Percentiles rank a stretch among this genome's conserved stretches.
Evolutionary conservation across 805 yeast species (phyloP).

Genomic region (Starmerella lactis-condensi): DNA sequence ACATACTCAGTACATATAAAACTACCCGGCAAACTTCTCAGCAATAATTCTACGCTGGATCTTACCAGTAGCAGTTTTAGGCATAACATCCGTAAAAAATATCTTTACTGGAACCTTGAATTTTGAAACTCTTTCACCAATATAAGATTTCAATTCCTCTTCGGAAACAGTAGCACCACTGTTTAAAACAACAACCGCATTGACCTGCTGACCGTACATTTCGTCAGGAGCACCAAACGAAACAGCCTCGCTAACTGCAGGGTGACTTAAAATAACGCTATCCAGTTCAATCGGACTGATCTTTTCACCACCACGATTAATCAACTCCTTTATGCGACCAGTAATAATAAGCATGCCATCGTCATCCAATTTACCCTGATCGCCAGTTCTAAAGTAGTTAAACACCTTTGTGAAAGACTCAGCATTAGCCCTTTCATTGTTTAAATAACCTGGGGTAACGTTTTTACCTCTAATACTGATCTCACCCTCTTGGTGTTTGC

Average conservation of each 20-base stretch:
- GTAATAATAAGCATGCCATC: conserved; percentile 45
- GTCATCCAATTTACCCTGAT: conserved; percentile 44
- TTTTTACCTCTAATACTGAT: conserved; percentile 49
- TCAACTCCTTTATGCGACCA: conserved; percentile 56
- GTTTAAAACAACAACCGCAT: conserved; percentile 48
- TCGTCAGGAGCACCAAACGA: conserved; percentile 49
- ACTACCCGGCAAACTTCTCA: conserved; percentile 22
- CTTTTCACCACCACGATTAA: conserved; percentile 64
- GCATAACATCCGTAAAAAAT: conserved; percentile 41
- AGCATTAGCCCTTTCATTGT: conserved; percentile 51
- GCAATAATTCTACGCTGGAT: conserved; percentile 52
- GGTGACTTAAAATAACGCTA: conserved; percentile 38
- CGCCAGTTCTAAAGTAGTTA: conserved; percentile 56
- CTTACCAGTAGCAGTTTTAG: conserved; percentile 65
- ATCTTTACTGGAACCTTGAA: conserved; percentile 45
- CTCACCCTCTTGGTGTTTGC: conserved; percentile 45
- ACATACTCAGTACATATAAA: not conserved
- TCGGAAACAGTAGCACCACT: conserved; percentile 23
- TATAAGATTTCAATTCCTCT: conserved; percentile 30
- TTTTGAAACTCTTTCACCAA: conserved; percentile 31
- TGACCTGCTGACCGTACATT: conserved; percentile 52
- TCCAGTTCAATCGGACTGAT: conserved; percentile 58
- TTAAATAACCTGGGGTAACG: conserved; percentile 53
- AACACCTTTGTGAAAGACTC: conserved; percentile 43
- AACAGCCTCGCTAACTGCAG: conserved; percentile 51